Conservation (phyloP, 2,329 filamentous ascomycete genomes). For the Mariannaea sp. region DNA sequence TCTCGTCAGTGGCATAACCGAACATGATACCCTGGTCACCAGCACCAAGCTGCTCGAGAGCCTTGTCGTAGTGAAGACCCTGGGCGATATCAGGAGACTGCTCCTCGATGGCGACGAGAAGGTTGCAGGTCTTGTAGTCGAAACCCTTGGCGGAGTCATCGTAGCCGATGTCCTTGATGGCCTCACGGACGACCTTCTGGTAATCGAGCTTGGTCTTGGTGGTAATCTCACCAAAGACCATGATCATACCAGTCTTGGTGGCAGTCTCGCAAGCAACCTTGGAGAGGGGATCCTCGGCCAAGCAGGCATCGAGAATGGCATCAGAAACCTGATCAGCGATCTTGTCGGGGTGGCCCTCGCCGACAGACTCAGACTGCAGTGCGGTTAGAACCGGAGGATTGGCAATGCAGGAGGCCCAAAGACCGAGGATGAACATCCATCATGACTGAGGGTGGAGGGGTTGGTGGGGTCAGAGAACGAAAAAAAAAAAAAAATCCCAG, state of each 20-base stretch:
- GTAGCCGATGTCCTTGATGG: conserved; percentile 99
- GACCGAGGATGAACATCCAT: conserved; percentile 14
- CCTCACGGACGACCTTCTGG: conserved; percentile 92
- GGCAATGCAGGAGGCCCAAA: neutral
- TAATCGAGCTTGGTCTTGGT: conserved; percentile 96
- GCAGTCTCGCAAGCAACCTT: conserved; percentile 99
- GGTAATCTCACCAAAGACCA: conserved; percentile 98
- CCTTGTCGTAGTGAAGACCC: conserved; percentile 97
- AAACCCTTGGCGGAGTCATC: conserved; percentile 97
- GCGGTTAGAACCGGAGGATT: conserved; percentile 32
- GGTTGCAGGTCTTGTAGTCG: conserved; percentile 99
- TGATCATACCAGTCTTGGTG: conserved; percentile 99
- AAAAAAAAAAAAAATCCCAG: conserved; percentile 6
- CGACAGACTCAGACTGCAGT: conserved; percentile 79
- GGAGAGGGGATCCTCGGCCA: conserved; percentile 92
- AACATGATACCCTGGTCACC: conserved; percentile 99
- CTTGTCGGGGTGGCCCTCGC: conserved; percentile 93
- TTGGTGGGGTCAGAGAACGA: conserved; percentile 3
- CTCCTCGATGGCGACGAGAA: conserved; percentile 98
- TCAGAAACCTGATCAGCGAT: conserved; percentile 98
- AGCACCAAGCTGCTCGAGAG: conserved; percentile 94
- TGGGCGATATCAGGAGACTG: conserved; percentile 99
- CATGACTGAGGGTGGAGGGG: conserved; percentile 16
- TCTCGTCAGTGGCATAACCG: conserved; percentile 99
- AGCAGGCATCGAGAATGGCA: conserved; percentile 97